phyloP scores from a whole-genome alignment of 768 basidiomycete species.

The Arthromyces matolae region DNA sequence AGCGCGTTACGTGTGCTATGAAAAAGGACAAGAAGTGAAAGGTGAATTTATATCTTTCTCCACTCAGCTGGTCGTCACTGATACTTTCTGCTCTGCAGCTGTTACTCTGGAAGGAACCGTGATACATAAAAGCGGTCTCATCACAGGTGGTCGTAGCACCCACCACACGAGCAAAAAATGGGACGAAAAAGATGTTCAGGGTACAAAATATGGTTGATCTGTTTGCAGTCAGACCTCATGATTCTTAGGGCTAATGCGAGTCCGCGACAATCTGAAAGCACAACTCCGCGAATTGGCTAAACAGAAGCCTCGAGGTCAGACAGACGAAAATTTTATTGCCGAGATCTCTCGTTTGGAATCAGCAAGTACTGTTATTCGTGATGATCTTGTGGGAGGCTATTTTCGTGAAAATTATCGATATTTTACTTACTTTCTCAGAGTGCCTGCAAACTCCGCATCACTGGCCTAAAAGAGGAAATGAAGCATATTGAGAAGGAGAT shows the following conservation, averaged over 20 bases:
- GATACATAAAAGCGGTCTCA: slow-evolving; percentile 95
- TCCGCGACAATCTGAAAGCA: slow-evolving; percentile 64
- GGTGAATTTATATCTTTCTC: slow-evolving; percentile 49
- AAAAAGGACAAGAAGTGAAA: slow-evolving; percentile 95
- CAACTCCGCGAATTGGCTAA: slow-evolving; percentile 83
- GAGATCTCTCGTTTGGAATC: slow-evolving; percentile 81
- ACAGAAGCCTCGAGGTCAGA: slow-evolving; percentile 77
- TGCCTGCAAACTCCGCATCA: slow-evolving; percentile 70
- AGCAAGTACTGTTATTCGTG: slow-evolving; percentile 65
- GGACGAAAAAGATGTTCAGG: slow-evolving; percentile 92
- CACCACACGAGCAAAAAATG: slow-evolving; percentile 80
- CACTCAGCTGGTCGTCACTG: too few relatives aligned
- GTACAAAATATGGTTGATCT: slow-evolving; percentile 32
- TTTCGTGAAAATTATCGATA: background rate
- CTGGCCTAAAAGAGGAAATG: slow-evolving; percentile 79
- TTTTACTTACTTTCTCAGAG: slow-evolving; percentile 43
- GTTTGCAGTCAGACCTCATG: background rate
- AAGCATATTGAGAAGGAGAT: slow-evolving; percentile 75
- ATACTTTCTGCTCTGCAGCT: slow-evolving; percentile 46
- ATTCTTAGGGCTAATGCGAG: slow-evolving; percentile 42
- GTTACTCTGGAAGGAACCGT: slow-evolving; percentile 96
- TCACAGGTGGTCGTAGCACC: slow-evolving; percentile 89
- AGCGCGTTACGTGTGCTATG: slow-evolving; percentile 86
- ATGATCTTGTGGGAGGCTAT: slow-evolving; percentile 66
- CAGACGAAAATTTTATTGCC: slow-evolving; percentile 73